Evolutionary conservation across 2,329 filamentous ascomycete species (phyloP), one percentile per base, ranked within the genome.

Genomic region (Aspergillus phoenicis): DNA sequence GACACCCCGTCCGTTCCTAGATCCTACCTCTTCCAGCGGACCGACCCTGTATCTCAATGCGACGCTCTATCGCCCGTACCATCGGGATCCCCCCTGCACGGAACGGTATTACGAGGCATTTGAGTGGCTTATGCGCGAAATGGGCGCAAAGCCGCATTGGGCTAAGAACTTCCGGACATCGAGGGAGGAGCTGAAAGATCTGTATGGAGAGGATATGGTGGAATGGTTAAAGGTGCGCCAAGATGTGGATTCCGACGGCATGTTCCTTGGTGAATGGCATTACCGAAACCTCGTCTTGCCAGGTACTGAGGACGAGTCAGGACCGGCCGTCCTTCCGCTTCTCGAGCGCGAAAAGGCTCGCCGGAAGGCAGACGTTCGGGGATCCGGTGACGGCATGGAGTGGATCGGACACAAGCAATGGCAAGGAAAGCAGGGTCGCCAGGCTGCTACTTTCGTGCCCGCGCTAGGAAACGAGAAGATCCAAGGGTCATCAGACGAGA

Each of bases 201-300:
- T 91, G 75, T 96, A 95, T 73, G 89, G 89, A 43, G 75, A 82
- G n/a, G 80, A 88, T 52, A 80, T 96, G 61, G 77, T 82, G 17
- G 78, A 85, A 51, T 97, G 89, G 84, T 81, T 89, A 43, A 79
- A 82, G 28, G 83, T 96, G 6, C 84, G 93, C 57, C 83, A 89
- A 61, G 82, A 87, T 56, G 87, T 86, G 36, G 92, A 97, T 71
- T 89, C 90, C 0, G 87, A 93, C 62, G 92, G 92, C 59, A 89
- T 96, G 85, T 97, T 97, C 77, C 83, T 94, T 13, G 94, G 94
- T 2, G 88, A 93, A 52, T 99, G 94, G 94, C 92, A 97, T 76
- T 83, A 90, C 28, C 84, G 89, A 55, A 86, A 86, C 68, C 80
- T 97, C 10, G 75, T 85, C 51, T 73, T 82, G 55, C 58, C 64